Base-by-base conservation (phyloP, 1,139 yeast genomes). In the Trichomonascaceae sp. region DNA sequence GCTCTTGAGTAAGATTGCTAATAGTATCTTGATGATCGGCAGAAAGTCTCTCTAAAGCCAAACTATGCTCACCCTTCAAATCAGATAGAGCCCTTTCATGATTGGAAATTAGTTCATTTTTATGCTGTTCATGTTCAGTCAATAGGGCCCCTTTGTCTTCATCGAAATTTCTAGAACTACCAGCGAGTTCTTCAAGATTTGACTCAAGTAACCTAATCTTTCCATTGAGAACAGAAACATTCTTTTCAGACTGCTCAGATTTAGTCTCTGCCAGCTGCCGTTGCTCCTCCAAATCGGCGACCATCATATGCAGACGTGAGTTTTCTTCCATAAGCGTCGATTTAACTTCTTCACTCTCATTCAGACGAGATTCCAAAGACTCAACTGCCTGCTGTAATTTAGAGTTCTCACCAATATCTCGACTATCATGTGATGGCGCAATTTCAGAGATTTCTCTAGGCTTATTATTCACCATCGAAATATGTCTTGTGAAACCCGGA, bases 261-360 rank as follows among this genome's bases (percentile, higher is more conserved):
- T 56, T 58, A 18, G 36, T 52, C 1, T 48, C 55, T 1, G 57
- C 54, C 22, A 39, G 36, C 24, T 53, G 56, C 24, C 56, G 38
- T 51, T 57, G 57, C 8, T 55, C 55, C 50, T 68, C 70, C 20
- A 64, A 58, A 30, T 63, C 65, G 27, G 60, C 61, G 8, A 68
- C 63, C 58, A 63, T 57, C 44, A 64, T 63, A 43, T 66, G 68
- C 30, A 67, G 59, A 27, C 67, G 62, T 6, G 62, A 66, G 51
- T 67, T 67, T 53, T 67, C 70, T 43, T 63, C 65, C 15, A 57
- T 63, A 17, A 75, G 68, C 2, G 71, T 68, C 8, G 60, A 55
- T 49, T 62, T 67, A 47, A 61, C 50, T 30, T 58, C 63, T 58
- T 65, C 69, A 2, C 67, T 57, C 57, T 70, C 65, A 32, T 63